A percentile compares a stretch with the other conserved stretches of the same genome.
phyloP scores from a whole-genome alignment of 768 basidiomycete species.

The Xerocomellus intermedius region DNA sequence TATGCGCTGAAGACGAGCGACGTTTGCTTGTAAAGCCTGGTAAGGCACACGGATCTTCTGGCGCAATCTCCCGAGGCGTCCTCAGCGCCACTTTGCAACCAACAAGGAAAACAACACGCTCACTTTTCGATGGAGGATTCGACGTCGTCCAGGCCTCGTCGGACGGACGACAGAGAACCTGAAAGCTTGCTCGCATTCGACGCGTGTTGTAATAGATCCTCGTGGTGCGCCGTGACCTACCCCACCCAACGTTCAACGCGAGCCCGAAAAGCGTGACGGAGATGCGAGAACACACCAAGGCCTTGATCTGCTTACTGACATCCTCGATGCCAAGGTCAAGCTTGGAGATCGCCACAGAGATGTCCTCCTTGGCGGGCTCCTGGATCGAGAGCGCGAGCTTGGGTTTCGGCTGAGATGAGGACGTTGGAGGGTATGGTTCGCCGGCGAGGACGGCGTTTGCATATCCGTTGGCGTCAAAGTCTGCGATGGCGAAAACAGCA shows the following conservation, averaged over 20 bases:
- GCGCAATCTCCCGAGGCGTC: slow-evolving; percentile 56
- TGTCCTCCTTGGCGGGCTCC: slow-evolving; percentile 76
- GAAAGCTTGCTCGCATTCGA: slow-evolving; percentile 70
- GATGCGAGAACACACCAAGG: slow-evolving; percentile 51
- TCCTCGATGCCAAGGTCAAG: slow-evolving; percentile 88
- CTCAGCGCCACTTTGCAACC: neutral
- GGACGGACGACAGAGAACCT: slow-evolving; percentile 64
- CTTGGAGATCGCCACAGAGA: slow-evolving; percentile 85
- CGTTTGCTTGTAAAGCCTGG: slow-evolving; percentile 65
- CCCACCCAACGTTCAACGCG: neutral
- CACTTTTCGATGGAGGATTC: slow-evolving; percentile 78
- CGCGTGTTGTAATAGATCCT: slow-evolving; percentile 79
- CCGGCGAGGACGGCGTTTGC: slow-evolving; percentile 89
- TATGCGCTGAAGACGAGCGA: slow-evolving; percentile 70
- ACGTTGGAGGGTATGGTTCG: slow-evolving; percentile 61
- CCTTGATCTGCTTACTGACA: slow-evolving; percentile 85
- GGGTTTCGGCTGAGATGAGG: slow-evolving; percentile 25
- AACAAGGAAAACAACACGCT: slow-evolving; percentile 12
- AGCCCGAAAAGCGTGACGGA: too few relatives aligned
- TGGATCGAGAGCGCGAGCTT: slow-evolving; percentile 31
- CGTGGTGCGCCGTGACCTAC: slow-evolving; percentile 82
- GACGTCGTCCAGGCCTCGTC: slow-evolving; percentile 69
- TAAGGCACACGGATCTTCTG: slow-evolving; percentile 86
- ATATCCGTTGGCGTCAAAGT: slow-evolving; percentile 88
- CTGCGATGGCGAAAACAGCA: slow-evolving; percentile 63